These are phyloP conservation scores for Clonostachys chloroleuca DNA, from an alignment of 2,329 filamentous ascomycete genomes.

Conservation along the genomic window DNA sequence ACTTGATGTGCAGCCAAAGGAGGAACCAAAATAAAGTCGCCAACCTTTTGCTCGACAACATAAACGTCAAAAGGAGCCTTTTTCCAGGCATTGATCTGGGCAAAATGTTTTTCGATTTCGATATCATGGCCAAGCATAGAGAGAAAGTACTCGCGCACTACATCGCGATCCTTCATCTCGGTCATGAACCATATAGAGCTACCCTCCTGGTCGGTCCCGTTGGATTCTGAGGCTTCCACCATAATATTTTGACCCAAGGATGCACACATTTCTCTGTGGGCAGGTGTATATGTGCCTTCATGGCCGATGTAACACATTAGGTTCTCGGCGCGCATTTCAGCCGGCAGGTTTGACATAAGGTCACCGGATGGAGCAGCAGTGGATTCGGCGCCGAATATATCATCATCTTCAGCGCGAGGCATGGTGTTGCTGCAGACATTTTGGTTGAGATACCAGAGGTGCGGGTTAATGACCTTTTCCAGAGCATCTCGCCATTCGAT, in stretches of 20 bases:
- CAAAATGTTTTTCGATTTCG: constrained; percentile 95
- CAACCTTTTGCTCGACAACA: constrained; percentile 82
- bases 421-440: constrained; percentile 43
- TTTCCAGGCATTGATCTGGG: constrained; percentile 92
- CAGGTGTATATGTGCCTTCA: constrained; percentile 93
- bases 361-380: constrained; percentile 75
- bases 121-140: constrained; percentile 94
- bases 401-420: constrained; percentile 17
- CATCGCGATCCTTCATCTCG: constrained; percentile 83
- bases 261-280: constrained; percentile 96
- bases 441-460: constrained; percentile 88
- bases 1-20: constrained; percentile 94
- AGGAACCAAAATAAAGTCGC: constrained; percentile 91
- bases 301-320: constrained; percentile 98
- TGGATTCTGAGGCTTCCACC: constrained; percentile 73
- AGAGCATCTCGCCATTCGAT: constrained; percentile 79
- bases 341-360: constrained; percentile 87
- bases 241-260: constrained; percentile 96
- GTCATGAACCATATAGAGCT: constrained; percentile 99
- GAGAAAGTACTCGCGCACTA: constrained; percentile 90
- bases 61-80: constrained; percentile 91
- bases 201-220: constrained; percentile 71
- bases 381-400: constrained; percentile 41
- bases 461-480: constrained; percentile 70
- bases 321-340: constrained; percentile 88